Evolutionary conservation across 75 land plant genomes (phyloP), one percentile per base, ranked within the genome.

Genomic region (Pinus albicaulis): DNA sequence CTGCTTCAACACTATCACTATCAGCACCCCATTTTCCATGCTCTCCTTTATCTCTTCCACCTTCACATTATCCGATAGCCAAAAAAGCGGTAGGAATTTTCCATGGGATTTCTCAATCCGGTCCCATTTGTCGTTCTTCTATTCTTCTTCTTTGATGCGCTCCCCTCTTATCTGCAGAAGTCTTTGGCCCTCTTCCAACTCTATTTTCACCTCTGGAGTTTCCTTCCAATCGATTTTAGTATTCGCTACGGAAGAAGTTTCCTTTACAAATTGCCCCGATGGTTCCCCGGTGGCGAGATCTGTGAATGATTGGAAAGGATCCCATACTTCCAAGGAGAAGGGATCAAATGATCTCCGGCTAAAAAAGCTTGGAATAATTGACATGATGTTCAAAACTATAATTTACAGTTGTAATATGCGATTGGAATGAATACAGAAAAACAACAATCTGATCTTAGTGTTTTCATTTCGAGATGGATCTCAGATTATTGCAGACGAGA

Each of bases 181-280:
- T 53, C 65, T 79, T 41, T 41, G 44, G 23, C 59, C 73, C 8
- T 76, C 84, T 44, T 78, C 87, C 52, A 85, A 74, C 77, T 81
- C 61, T 63, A 81, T 83, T 74, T 77, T 81, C 78, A 70, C 59
- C 59, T 61, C 44, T 53, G 80, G 81, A 3, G 86, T 86, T 80
- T 83, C 89, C 74, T 80, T 83, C 86, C 83, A 83, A 22, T 86
- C 89, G 19, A 86, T 81, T 34, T 70, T 56, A 7, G 82, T 63
- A 77, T 73, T 70, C 36, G 80, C 85, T 36, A 86, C 80, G 22
- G 73, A 57, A 1, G 76, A 69, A 3, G 78, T 72, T 55, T 85
- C 87, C 3, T 72, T 58, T 5, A 79, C 80, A 22, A 68, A 64
- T 44, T 26, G 55, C 28, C 20, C 74, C 24, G 60, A 66, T 62